These are phyloP conservation scores for Colletotrichum eleusines DNA, from an alignment of 2,329 filamentous ascomycete genomes.

Conservation along the genomic window DNA sequence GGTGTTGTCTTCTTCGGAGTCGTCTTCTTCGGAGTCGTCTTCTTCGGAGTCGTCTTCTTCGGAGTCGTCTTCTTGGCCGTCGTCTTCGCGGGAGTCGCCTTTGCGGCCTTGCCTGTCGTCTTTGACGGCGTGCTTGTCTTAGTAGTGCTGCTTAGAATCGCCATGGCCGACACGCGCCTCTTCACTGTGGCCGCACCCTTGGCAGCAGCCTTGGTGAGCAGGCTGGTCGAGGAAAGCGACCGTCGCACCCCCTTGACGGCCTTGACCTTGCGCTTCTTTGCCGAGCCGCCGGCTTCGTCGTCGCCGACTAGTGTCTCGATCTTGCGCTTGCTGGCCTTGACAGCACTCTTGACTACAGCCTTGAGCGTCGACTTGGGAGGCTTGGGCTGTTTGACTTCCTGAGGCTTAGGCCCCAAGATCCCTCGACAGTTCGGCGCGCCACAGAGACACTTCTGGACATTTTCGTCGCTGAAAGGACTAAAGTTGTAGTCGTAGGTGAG, in stretches of 20 bases:
- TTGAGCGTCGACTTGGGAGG: constrained; percentile 58
- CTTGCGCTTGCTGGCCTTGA: constrained; percentile 68
- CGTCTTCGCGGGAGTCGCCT: constrained; percentile 19
- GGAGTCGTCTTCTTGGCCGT: constrained; percentile 16
- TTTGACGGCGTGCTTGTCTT: constrained; percentile 37
- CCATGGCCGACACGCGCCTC: constrained; percentile 52
- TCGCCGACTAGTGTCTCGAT: constrained; percentile 64
- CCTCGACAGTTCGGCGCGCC: constrained; percentile 73
- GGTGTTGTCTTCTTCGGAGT: constrained; percentile 25
- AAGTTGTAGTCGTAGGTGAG: constrained; percentile 93
- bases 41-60: constrained; percentile 31
- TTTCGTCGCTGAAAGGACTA: constrained; percentile 76
- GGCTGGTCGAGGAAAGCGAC: constrained; percentile 49
- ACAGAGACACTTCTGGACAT: constrained; percentile 75
- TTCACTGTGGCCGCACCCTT: constrained; percentile 49
- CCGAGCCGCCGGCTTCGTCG: constrained; percentile 42
- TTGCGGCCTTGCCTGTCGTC: constrained; percentile 15
- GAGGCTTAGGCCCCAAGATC: constrained; percentile 71
- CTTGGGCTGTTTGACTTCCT: constrained; percentile 64
- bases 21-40: constrained; percentile 30
- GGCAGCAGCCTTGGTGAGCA: constrained; percentile 51
- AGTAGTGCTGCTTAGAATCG: constrained; percentile 40
- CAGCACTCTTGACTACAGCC: constrained; percentile 53
- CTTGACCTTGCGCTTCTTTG: constrained; percentile 51
- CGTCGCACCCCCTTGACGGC: constrained; percentile 51